A percentile compares a stretch with the other conserved stretches of the same genome.
These are phyloP conservation scores for Naematelia aurantialba DNA, from an alignment of 768 basidiomycete species.

Conservation along the genomic window DNA sequence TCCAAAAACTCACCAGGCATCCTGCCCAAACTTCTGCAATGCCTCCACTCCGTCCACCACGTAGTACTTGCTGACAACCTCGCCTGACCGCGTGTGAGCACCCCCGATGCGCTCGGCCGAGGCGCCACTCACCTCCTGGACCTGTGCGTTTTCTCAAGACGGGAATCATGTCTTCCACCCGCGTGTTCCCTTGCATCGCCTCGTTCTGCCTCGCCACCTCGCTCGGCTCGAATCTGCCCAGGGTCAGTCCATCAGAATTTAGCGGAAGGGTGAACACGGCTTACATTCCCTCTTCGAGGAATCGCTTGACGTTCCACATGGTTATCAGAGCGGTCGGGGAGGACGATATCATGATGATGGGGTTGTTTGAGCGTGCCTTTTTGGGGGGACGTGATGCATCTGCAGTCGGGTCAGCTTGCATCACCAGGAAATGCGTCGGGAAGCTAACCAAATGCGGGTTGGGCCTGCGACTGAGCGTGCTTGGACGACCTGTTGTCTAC, in stretches of 20 bases:
- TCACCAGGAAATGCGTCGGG: not conserved
- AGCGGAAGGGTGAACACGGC: slow-evolving; percentile 31
- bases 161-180: slow-evolving; percentile 39
- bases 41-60: slow-evolving; percentile 92
- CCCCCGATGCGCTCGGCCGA: not conserved
- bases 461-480: slow-evolving; percentile 13
- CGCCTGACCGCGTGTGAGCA: slow-evolving; percentile 19
- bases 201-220: slow-evolving; percentile 36
- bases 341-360: slow-evolving; percentile 96
- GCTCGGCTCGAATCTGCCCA: slow-evolving; percentile 42
- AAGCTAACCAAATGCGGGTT: slow-evolving; percentile 12
- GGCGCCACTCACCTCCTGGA: slow-evolving; percentile 29
- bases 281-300: slow-evolving; percentile 82
- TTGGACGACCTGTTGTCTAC: slow-evolving; percentile 11
- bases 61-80: slow-evolving; percentile 61
- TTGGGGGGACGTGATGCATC: slow-evolving; percentile 34
- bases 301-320: slow-evolving; percentile 94
- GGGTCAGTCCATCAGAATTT: slow-evolving; percentile 3
- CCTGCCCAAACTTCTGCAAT: slow-evolving; percentile 75
- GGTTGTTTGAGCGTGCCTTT: slow-evolving; percentile 65
- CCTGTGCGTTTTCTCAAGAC: slow-evolving; percentile 35
- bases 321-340: slow-evolving; percentile 92
- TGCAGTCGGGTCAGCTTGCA: slow-evolving; percentile 13
- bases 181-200: slow-evolving; percentile 30
- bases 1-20: slow-evolving; percentile 65